Evolutionary conservation across 1,284 basidiomycete genomes (phyloP), one percentile per base, ranked within the genome.

Genomic region (Cryptococcus sp.): DNA sequence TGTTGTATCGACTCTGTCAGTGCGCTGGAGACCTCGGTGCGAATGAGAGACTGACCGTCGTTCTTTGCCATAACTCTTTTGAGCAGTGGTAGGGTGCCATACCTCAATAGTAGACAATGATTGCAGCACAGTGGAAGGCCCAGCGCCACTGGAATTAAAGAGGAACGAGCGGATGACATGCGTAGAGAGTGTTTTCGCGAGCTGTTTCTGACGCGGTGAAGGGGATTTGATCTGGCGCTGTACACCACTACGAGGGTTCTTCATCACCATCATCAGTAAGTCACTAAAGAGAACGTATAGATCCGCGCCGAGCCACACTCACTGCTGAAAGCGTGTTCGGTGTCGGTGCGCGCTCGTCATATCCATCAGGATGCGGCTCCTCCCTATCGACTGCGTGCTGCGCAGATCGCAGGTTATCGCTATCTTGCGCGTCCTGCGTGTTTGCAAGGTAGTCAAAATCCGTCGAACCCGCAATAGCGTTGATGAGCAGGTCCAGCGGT

Each of bases 51-150:
- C 72, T 54, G 43, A 74, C 76, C 76, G 61, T 49, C 69, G 54
- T 54, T 77, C 76, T 49, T 74, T 73, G 19, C 67, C 70, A 48
- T 77, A 77, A 54, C 72, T 73, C 64, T 76, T 77, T 58, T 76
- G 74, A 16, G 63, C 73, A 3, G 73, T 70, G 22, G 62, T 70
- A 8, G 72, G 71, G 52, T 77, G 74, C 74, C 74, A 76, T 3
- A 77, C 65, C 48, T 74, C 65, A 5, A 77, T 50, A 0, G 64
- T 69, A 0, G 67, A 69, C 45, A 64, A 58, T 16, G 50, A 16
- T 19, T 30, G 23, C 48, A 4, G 30, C 8, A 35, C 30, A 35
- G 3, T 35, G 30, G 30, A 35, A 2, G 30, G 5, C 10, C 23
- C 25, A 8, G 23, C 30, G 47, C 38, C 50, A 7, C 13, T 6